Evolutionary conservation across 176 grass and related monocot species (phyloP), one percentile per base, ranked within the genome.

Genomic region (Phragmites australis): DNA sequence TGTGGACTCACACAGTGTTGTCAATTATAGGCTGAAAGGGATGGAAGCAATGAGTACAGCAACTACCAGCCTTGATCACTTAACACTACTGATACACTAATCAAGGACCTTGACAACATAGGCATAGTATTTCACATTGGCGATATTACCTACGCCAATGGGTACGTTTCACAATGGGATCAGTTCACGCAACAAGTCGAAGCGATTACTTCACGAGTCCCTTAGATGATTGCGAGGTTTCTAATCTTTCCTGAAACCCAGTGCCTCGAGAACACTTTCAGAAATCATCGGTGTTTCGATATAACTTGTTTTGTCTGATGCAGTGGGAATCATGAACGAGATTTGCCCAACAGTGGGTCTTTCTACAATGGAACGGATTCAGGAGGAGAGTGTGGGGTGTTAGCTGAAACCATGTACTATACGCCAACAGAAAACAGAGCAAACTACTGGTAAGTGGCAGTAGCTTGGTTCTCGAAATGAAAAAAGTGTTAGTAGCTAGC

Each of bases 91-190:
- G 94, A 97, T 72, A 80, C 86, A 10, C 78, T 97, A 3, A 74
- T 90, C n/a, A 94, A 87, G 81, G 94, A 97, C 23, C 81, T 97
- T 6, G 72, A 91, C 85, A 93, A 97, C 43, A 94, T 94, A 32
- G 92, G 94, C 78, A 90, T 97, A 6, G 82, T 92, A 0, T 90
- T 97, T 29, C 94, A 97, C 77, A 93, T 97, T 13, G 94, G 92
- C 2, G 94, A 97, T 41, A 94, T 97, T 13, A 48, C 79, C 49
- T 97, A 97, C 32, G 89, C 94, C 60, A 97, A 97, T 21, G 94
- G 94, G 57, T 97, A 97, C 43, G 75, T 94, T 46, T 97, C 94
- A 2, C 94, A 97, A 41, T 97, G 94, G 94, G 94, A 97, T 76
- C 94, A 97, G 49, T 97, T 97, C 78, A 97, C 94, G 8, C 85